Evolutionary conservation across 257 asterid genomes (phyloP).

Genomic region (Ballota nigra): DNA sequence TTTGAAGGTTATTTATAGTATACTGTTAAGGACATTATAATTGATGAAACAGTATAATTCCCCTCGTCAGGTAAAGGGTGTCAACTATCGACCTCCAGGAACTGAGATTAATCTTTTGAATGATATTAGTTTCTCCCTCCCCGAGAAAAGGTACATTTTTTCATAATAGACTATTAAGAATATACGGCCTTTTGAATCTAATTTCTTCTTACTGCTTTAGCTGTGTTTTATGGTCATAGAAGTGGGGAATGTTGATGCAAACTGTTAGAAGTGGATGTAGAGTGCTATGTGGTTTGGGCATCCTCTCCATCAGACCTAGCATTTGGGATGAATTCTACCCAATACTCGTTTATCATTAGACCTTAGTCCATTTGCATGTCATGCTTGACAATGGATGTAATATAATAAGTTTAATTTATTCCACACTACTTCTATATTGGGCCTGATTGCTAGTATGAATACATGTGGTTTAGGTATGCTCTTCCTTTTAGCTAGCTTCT

Average conservation of each 20-base stretch:
- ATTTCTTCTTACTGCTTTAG: not conserved
- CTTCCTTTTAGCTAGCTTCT: not conserved
- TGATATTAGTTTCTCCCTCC: slow-evolving; percentile 64
- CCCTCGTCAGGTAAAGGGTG: slow-evolving; percentile 52
- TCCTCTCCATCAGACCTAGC: not conserved
- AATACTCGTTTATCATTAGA: not conserved
- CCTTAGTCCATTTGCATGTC: not conserved
- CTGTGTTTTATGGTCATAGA: slow-evolving; percentile 3
- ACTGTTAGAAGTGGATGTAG: not conserved
- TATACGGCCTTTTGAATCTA: not conserved
- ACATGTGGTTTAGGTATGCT: not conserved
- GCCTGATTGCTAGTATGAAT: not conserved
- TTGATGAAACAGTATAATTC: slow-evolving; percentile 4
- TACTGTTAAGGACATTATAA: not conserved
- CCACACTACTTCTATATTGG: not conserved
- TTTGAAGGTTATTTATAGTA: slow-evolving; percentile 5
- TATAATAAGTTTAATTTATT: not conserved
- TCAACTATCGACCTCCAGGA: slow-evolving; percentile 81
- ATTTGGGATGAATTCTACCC: not conserved
- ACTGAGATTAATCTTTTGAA: slow-evolving; percentile 70
- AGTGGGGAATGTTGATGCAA: slow-evolving; percentile 20
- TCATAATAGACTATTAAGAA: not conserved
- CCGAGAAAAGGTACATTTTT: slow-evolving; percentile 60
- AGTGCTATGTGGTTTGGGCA: not conserved
- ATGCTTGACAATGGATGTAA: not conserved